phyloP scores from a whole-genome alignment of 2,329 filamentous ascomycete species.

The Fusarium verrucosum region DNA sequence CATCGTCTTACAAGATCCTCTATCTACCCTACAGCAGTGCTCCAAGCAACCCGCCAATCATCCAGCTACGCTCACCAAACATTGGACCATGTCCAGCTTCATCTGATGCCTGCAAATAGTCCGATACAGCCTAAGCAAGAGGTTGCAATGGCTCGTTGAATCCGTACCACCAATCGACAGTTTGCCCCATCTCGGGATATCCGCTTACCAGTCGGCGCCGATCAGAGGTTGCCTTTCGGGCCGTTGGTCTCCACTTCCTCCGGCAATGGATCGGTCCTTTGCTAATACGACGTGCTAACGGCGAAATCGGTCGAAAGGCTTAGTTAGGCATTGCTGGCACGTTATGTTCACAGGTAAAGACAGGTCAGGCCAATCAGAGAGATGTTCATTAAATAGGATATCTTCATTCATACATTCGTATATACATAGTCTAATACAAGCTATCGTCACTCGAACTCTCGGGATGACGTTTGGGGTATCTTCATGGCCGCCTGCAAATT shows the following conservation, averaged over 20 bases:
- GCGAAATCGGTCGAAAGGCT: too few relatives aligned
- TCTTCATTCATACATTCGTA: conserved; percentile 14
- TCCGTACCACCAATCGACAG: too few relatives aligned
- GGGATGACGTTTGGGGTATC: conserved; percentile 20
- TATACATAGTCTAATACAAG: conserved; percentile 12
- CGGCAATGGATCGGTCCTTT: background rate
- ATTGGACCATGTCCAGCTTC: too few relatives aligned
- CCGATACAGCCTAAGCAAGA: too few relatives aligned
- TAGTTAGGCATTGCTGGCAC: background rate
- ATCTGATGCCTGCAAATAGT: too few relatives aligned
- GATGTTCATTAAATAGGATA: background rate
- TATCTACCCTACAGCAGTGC: too few relatives aligned
- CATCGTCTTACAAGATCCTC: too few relatives aligned
- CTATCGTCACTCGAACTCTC: background rate
- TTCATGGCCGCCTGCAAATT: background rate
- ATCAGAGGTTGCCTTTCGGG: background rate
- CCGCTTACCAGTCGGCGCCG: background rate
- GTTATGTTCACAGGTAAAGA: background rate
- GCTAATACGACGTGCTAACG: background rate
- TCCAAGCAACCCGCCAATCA: too few relatives aligned
- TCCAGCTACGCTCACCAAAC: too few relatives aligned
- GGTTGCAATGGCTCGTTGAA: too few relatives aligned
- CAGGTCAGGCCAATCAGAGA: background rate
- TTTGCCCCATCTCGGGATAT: background rate
- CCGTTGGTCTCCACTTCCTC: background rate